Base-by-base conservation (phyloP, 768 basidiomycete species). In the Tricholoma terreum region DNA sequence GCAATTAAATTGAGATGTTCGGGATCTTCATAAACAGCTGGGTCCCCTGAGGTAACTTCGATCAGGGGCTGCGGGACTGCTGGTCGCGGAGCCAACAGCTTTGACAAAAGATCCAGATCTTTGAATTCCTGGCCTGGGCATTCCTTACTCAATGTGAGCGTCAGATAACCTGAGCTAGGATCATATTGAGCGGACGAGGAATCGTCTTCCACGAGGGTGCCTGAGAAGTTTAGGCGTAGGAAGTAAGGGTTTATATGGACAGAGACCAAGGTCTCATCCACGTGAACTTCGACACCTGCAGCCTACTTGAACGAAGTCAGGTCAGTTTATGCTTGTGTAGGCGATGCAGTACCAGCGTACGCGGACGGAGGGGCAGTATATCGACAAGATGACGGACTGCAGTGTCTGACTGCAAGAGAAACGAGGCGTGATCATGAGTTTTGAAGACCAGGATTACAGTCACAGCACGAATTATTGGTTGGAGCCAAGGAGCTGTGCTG, bases 201-300 rank as follows among this genome's bases (percentile, higher is more conserved):
- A 56, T 92, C 90, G 62, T 90, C 88, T 55, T 89, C 82, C 38
- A 87, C 61, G 22, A 88, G 67, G 0, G 81, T 69, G 62, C 88
- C 80, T 27, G 87, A 77, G 68, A 94, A 92, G 64, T 85, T 84
- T 59, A 94, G 78, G 1, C 90, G 86, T 53, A 94, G 78, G 64
- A 89, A 94, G 67, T 93, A 94, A 1, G 92, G 92, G 57, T 89
- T 90, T 68, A 92, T 81, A 64, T 93, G 85, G 38, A 92, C 73
- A 17, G 84, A 85, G 67, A 93, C 78, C 49, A 87, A 71, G 24
- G 82, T 82, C 53, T 83, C 83, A 65, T 90, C 87, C 55, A 91
- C 83, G 61, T 87, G 78, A 50, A 92, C 86, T 69, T 93, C 92
- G 31, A 86, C 83, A 61, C 93, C 92, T 40, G 86, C 82, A 10